Conservation (phyloP, 345 rosid genomes). For the Aquilaria yunnanensis region DNA sequence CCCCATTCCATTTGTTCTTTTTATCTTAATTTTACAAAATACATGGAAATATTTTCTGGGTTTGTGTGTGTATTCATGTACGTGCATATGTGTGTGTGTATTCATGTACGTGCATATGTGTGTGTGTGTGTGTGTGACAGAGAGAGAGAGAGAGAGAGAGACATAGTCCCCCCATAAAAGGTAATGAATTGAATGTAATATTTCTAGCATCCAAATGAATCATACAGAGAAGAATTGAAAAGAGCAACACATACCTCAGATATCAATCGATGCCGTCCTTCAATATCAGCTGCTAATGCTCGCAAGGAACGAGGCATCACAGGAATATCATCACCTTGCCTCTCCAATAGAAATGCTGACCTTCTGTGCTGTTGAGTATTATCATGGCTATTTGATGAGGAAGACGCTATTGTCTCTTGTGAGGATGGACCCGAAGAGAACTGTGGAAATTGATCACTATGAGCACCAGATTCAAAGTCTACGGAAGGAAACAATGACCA, state of each 20-base stretch:
- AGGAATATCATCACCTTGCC: conserved; percentile 44
- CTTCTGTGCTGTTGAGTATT: conserved; percentile 43
- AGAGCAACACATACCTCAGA: conserved; percentile 50
- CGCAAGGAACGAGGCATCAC: conserved; percentile 56
- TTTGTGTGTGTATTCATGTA: too few species aligned
- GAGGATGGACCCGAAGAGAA: conserved; percentile 51
- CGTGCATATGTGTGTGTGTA: too few species aligned
- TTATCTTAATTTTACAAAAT: too few species aligned
- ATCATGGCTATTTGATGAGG: conserved; percentile 42
- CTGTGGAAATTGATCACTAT: conserved; percentile 40
- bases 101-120: too few species aligned
- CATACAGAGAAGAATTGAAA: not conserved
- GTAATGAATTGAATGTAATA: too few species aligned
- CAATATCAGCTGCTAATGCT: conserved; percentile 57
- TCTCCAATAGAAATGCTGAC: conserved; percentile 45
- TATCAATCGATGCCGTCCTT: conserved; percentile 63
- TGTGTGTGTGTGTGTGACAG: too few species aligned
- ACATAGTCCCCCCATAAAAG: too few species aligned
- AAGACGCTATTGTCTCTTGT: conserved; percentile 38
- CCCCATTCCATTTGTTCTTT: too few species aligned
- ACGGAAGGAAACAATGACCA: conserved; percentile 66
- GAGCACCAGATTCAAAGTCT: conserved; percentile 53
- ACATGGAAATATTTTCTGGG: too few species aligned
- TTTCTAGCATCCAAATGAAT: too few species aligned
- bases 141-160: too few species aligned